These are phyloP conservation scores for Ogataea hybrid DNA, from an alignment of 1,139 yeast species.

Conservation along the genomic window DNA sequence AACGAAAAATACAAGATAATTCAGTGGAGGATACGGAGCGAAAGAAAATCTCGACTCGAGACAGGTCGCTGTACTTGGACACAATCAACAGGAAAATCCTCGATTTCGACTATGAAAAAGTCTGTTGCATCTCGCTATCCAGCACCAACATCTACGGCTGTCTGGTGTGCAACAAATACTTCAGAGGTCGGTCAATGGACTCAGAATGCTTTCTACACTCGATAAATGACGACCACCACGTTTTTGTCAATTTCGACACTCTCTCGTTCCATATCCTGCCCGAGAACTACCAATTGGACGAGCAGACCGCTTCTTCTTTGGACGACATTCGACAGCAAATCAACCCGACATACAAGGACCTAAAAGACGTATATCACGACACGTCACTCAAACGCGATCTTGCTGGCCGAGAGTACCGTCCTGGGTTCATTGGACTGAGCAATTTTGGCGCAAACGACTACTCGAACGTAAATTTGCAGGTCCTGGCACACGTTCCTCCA, in stretches of 20 bases:
- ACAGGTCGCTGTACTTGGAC: constrained; percentile 42
- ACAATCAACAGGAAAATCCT: constrained; percentile 53
- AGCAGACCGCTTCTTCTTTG: constrained; percentile 34
- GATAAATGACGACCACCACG: constrained; percentile 59
- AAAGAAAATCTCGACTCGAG: constrained; percentile 2
- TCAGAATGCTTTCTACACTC: constrained; percentile 73
- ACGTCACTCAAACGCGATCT: constrained; percentile 38
- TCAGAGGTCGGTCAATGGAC: constrained; percentile 60
- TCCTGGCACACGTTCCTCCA: constrained; percentile 51
- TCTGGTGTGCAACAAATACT: constrained; percentile 69
- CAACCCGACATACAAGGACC: constrained; percentile 49
- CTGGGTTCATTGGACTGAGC: constrained; percentile 68
- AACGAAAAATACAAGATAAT: background rate
- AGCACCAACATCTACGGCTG: constrained; percentile 68
- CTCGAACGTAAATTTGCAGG: constrained; percentile 56
- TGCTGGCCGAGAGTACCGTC: constrained; percentile 44
- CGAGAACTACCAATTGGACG: constrained; percentile 46
- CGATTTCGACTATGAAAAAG: constrained; percentile 70
- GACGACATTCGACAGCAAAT: constrained; percentile 53
- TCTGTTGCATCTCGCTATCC: constrained; percentile 63
- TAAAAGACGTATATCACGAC: constrained; percentile 33
- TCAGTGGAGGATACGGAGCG: background rate
- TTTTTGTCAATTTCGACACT: constrained; percentile 54
- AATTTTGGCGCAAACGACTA: constrained; percentile 49
- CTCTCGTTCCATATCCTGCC: constrained; percentile 58